phyloP scores from a whole-genome alignment of 2,329 filamentous ascomycete species.

The Alternaria hordeiaustralica region DNA sequence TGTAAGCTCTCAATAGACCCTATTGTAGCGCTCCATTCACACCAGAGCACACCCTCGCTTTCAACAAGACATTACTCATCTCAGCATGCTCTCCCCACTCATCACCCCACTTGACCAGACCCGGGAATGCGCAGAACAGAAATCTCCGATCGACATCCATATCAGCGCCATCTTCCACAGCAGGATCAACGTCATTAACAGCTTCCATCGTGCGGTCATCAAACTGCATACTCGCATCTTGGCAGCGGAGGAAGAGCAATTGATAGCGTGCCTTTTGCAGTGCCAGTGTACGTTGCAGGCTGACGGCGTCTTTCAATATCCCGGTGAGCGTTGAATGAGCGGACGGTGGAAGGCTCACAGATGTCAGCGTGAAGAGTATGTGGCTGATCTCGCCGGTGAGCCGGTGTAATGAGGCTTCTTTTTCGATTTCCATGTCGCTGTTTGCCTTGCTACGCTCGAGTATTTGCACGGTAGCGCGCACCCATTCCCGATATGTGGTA shows the following conservation, averaged over 20 bases:
- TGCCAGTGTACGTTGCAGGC: constrained; percentile 34
- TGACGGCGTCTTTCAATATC: constrained; percentile 33
- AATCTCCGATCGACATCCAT: constrained; percentile 22
- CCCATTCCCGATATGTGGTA: constrained; percentile 37
- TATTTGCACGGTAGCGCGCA: constrained; percentile 35
- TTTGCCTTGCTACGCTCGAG: constrained; percentile 26
- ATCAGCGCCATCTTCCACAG: constrained; percentile 32
- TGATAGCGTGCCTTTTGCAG: constrained; percentile 42
- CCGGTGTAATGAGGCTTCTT: constrained; percentile 20
- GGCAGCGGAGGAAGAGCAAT: constrained; percentile 30
- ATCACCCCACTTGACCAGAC: constrained; percentile 39
- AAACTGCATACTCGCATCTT: constrained; percentile 13
- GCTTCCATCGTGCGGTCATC: constrained; percentile 40
- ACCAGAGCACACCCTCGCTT: constrained; percentile 40
- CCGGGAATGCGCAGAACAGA: constrained; percentile 43
- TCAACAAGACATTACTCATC: constrained; percentile 37
- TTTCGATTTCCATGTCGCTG: constrained; percentile 16
- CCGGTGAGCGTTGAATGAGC: constrained; percentile 27
- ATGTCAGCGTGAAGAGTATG: constrained; percentile 33
- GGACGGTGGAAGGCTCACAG: constrained; percentile 16
- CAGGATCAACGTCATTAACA: constrained; percentile 34
- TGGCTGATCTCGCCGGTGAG: constrained; percentile 29
- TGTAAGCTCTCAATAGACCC: background rate
- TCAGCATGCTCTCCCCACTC: constrained; percentile 35
- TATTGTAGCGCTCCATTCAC: background rate